Conservation (phyloP, 1,284 basidiomycete genomes). For the Papiliotrema flavescens region DNA sequence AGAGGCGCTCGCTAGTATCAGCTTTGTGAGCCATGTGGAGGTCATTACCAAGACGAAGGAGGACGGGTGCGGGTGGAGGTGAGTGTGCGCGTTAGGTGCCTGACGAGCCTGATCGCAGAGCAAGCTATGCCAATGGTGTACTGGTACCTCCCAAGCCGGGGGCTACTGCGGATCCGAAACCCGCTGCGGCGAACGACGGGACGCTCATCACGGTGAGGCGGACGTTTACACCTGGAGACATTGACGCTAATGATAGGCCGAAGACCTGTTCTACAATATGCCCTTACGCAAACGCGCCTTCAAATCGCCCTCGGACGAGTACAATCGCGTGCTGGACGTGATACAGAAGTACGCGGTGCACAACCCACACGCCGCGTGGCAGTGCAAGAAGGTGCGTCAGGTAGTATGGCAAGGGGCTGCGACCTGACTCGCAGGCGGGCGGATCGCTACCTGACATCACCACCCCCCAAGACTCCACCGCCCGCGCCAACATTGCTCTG, state of each 20-base stretch:
- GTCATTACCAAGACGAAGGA: slow-evolving; percentile 82
- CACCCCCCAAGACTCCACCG: slow-evolving; percentile 68
- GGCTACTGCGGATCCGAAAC: slow-evolving; percentile 68
- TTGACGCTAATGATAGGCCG: slow-evolving; percentile 58
- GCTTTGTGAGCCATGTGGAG: slow-evolving; percentile 84
- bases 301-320: slow-evolving; percentile 84
- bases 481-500: slow-evolving; percentile 68
- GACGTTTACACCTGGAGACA: not conserved
- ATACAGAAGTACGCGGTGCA: slow-evolving; percentile 93
- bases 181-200: slow-evolving; percentile 91
- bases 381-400: slow-evolving; percentile 75
- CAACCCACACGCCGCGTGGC: slow-evolving; percentile 81
- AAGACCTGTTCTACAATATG: slow-evolving; percentile 94
- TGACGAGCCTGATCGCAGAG: slow-evolving; percentile 53
- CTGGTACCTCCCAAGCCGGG: slow-evolving; percentile 67
- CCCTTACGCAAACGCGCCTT: slow-evolving; percentile 84
- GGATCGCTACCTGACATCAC: slow-evolving; percentile 74
- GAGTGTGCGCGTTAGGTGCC: slow-evolving; percentile 35
- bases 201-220: slow-evolving; percentile 74
- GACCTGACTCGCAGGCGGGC: slow-evolving; percentile 56
- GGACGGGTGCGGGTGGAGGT: slow-evolving; percentile 88
- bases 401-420: not conserved
- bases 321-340: slow-evolving; percentile 84
- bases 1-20: slow-evolving; percentile 94
- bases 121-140: slow-evolving; percentile 70